A percentile compares a stretch with the other conserved stretches of the same genome.
phyloP scores from a whole-genome alignment of 108 stramenopile species.

The Stephanodiscus minutulus region DNA sequence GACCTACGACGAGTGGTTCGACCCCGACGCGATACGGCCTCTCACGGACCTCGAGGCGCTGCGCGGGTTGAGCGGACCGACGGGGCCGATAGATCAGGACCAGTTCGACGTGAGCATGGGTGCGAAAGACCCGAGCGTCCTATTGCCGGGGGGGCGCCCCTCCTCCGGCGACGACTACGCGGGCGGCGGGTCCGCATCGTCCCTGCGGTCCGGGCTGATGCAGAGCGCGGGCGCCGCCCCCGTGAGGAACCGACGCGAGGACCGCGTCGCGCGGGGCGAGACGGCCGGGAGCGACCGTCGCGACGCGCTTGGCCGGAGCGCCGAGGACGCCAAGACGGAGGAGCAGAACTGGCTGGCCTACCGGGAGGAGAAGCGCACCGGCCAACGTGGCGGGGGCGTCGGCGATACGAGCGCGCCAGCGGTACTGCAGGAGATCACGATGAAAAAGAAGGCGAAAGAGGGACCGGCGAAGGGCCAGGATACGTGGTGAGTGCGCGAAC shows the following conservation, averaged over 20 bases:
- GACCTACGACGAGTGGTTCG: constrained; percentile 77
- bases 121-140: constrained; percentile 31
- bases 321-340: constrained; percentile 54
- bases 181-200: not conserved
- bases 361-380: constrained; percentile 64
- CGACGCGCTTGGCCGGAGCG: constrained; percentile 54
- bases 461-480: constrained; percentile 30
- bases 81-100: constrained; percentile 61
- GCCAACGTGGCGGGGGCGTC: constrained; percentile 33
- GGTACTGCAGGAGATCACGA: constrained; percentile 6
- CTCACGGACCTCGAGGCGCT: constrained; percentile 65
- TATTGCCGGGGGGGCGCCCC: not conserved
- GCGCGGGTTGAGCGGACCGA: constrained; percentile 70
- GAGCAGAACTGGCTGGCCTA: constrained; percentile 78
- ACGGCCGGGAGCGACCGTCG: constrained; percentile 23
- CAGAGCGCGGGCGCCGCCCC: constrained; percentile 43
- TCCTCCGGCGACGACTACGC: not conserved
- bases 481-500: constrained; percentile 29
- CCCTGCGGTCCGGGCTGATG: constrained; percentile 40
- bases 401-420: constrained; percentile 14
- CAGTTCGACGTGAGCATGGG: constrained; percentile 59
- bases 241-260: constrained; percentile 69
- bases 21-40: constrained; percentile 75
- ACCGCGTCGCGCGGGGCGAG: constrained; percentile 62
- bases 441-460: constrained; percentile 31